phyloP scores from a whole-genome alignment of 1,139 yeast species.

The Taphrina sp. region DNA sequence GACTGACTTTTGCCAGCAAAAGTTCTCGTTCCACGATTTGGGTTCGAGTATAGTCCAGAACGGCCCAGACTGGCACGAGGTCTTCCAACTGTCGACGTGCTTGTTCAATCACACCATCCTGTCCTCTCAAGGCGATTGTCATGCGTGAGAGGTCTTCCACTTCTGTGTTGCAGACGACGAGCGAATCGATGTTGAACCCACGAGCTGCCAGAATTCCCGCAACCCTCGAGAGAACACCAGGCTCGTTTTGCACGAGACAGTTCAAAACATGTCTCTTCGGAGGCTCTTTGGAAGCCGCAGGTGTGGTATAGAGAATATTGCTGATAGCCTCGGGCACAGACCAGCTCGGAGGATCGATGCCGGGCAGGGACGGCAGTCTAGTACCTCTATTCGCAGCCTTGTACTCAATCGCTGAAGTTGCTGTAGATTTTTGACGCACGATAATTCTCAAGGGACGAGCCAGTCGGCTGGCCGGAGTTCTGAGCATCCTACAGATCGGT shows the following conservation, averaged over 20 bases:
- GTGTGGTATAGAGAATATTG: slow-evolving; percentile 82
- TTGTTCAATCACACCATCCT: slow-evolving; percentile 94
- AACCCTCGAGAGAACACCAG: slow-evolving; percentile 90
- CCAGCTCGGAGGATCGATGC: slow-evolving; percentile 93
- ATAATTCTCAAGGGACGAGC: slow-evolving; percentile 5
- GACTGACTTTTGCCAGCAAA: slow-evolving; percentile 82
- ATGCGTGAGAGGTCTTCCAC: slow-evolving; percentile 92
- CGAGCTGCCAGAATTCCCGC: slow-evolving; percentile 96
- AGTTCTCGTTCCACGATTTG: slow-evolving; percentile 89
- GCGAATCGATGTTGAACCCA: slow-evolving; percentile 95
- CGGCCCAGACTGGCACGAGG: slow-evolving; percentile 97
- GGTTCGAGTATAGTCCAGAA: slow-evolving; percentile 85
- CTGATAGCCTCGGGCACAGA: slow-evolving; percentile 94
- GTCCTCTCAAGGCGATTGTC: slow-evolving; percentile 94
- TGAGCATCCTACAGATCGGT: neutral
- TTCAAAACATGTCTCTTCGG: slow-evolving; percentile 75
- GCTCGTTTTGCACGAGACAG: slow-evolving; percentile 97
- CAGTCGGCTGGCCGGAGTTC: neutral
- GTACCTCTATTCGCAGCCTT: slow-evolving; percentile 80
- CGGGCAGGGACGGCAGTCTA: slow-evolving; percentile 86
- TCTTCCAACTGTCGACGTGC: slow-evolving; percentile 99
- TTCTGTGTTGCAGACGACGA: slow-evolving; percentile 95
- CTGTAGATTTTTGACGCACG: slow-evolving; percentile 42
- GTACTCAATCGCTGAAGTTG: slow-evolving; percentile 94
- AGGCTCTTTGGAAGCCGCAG: slow-evolving; percentile 56